Evolutionary conservation across 441 rosid genomes (phyloP), one percentile per base, ranked within the genome.

Genomic region (Aquilaria agallochum): DNA sequence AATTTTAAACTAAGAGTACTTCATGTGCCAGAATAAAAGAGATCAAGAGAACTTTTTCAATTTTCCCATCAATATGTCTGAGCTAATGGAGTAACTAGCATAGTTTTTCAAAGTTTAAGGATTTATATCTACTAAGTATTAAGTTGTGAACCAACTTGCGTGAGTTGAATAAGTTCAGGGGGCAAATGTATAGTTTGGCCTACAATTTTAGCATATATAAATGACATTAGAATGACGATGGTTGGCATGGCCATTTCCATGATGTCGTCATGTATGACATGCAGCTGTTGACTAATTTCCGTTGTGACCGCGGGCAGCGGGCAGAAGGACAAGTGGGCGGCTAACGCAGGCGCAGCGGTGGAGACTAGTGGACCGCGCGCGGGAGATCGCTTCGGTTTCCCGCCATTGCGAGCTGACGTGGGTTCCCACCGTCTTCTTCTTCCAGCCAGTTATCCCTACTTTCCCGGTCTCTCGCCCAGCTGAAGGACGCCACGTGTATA

Each of bases 351-450:
- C 2, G 65, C 13, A 13, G 54, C 49, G 48, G 62, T 53, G 72
- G 69, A 79, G 80, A 55, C 59, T 45, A 58, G 72, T 71, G 80
- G 80, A 55, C 56, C 48, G 56, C 42, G 42, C 42, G 42, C 42
- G 42, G 55, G 4, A 11, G 65, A 56, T 58, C 30, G 69, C 78
- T 74, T 67, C 64, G 0, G 33, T 65, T 78, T 81, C 85, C 90
- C 87, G 85, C 87, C 85, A 63, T 50, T 9, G 45, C 5, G 48
- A 14, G 73, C 61, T 59, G 42, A 44, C 59, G 68, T 70, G 78
- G 81, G 42, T 50, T 31, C 75, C 76, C 76, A 44, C 66, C 34
- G 12, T 44, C 64, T n/a, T 2, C 27, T 5, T 61, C 55, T 76
- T 79, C 76, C 83, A 80, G 80, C 76, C 73, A 55, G 55, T 47